Conservation (phyloP, 208 protist genomes). For the Crithidia brevicula region DNA sequence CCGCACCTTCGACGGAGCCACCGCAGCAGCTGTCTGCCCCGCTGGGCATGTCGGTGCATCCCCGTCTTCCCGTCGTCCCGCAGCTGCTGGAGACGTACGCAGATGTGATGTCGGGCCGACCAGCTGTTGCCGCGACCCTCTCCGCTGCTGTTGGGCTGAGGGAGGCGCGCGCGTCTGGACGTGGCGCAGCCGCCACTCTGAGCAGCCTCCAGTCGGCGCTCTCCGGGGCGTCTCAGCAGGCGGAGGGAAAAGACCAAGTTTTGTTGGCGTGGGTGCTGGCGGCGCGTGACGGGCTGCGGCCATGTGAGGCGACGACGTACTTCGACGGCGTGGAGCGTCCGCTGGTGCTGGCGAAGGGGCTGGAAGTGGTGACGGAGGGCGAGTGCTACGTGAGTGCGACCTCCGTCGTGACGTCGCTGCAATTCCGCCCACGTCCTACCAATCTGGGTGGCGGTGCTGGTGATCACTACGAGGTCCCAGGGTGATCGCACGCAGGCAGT, state of each 20-base stretch:
- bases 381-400: constrained; percentile 40
- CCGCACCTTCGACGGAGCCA: constrained; percentile 1
- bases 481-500: neutral
- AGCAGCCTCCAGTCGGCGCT: constrained; percentile 12
- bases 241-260: constrained; percentile 9
- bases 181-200: too few relatives aligned
- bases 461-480: neutral
- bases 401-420: constrained; percentile 50
- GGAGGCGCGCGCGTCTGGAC: too few relatives aligned
- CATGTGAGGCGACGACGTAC: constrained; percentile 27
- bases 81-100: constrained; percentile 48
- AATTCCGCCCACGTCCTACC: constrained; percentile 34
- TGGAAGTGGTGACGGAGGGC: constrained; percentile 51
- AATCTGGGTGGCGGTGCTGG: neutral
- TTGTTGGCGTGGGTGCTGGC: constrained; percentile 25
- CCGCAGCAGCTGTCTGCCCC: neutral
- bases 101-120: constrained; percentile 27
- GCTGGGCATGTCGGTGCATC: constrained; percentile 18
- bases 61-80: constrained; percentile 20
- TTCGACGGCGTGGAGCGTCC: constrained; percentile 58
- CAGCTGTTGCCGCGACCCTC: neutral
- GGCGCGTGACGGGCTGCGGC: constrained; percentile 21
- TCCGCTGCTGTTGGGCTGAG: neutral
- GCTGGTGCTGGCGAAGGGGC: constrained; percentile 45
- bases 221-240: constrained; percentile 4